Evolutionary conservation across 1,284 basidiomycete genomes (phyloP), one percentile per base, ranked within the genome.

Genomic region (Melanopsichium pennsylvanicum): DNA sequence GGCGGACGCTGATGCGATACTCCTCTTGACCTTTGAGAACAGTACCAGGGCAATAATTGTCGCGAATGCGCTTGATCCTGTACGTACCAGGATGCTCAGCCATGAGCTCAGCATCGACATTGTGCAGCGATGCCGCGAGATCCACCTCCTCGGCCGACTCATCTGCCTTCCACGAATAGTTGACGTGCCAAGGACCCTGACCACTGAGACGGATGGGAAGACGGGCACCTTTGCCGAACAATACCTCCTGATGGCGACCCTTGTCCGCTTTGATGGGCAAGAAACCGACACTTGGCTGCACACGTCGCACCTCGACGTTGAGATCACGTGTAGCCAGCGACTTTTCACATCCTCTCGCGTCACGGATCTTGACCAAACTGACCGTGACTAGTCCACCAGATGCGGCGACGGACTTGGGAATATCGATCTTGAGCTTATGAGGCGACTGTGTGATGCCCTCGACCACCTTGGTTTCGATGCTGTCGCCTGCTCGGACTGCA

Each of bases 251-350:
- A 35, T 85, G 84, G 37, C 74, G 68, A n/a, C 43, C 52, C 21
- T 42, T 46, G 5, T 49, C 48, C 8, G 87, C 86, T 62, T 85
- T 74, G 44, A 57, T 40, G 9, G 72, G 85, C 33, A 88, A 86
- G 82, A 97, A 96, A 74, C 88, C 88, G 18, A 86, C 92, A 2
- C 90, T 94, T 3, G 95, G 92, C 88, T 90, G 89, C 13, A 89
- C 85, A 51, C 92, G 85, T 71, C 90, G 87, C n/a, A 97, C 91
- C 70, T 92, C 91, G 47, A 96, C 89, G n/a, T 88, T 86, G 43
- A 96, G 83, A 13, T 91, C 90, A 16, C 90, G 88, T 0, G 89
- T 88, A 18, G 88, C 86, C 21, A 97, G 83, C 16, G 88, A 81
- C 34, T 91, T 86, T 75, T 90, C 90, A 82, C 95, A 97, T 18